Base-by-base conservation (phyloP, 2,329 filamentous ascomycete genomes). In the Sporothrix brunneoviolacea region DNA sequence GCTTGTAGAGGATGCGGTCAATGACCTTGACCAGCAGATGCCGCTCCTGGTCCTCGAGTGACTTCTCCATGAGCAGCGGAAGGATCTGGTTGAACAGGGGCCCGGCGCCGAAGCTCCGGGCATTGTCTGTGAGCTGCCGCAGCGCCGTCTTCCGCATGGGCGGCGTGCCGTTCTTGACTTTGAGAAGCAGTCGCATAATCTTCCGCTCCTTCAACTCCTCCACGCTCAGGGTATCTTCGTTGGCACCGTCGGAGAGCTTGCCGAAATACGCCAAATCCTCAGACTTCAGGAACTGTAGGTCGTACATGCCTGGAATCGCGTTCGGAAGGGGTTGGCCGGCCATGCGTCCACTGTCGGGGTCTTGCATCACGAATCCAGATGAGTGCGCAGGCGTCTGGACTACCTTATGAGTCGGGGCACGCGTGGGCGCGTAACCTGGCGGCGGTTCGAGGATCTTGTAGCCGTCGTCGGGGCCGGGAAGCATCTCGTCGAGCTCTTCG, bases 211-310 rank as follows among this genome's bases (percentile, higher is more conserved):
- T 97, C 47, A 98, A 72, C 62, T 98, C 91, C 43, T 98, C 93
- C 9, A 98, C 90, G 18, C 84, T 91, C 70, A 98, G 80, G 19
- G 83, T 78, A 60, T 91, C 94, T 70, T 98, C 93, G 60, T 97
- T 90, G 22, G 86, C 86, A 33, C 88, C 90, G 64, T 98, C 93
- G 19, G 95, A 91, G 36, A 98, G 80, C 73, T 98, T 97, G 53
- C 91, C 91, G 62, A 98, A 98, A 70, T 98, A 98, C 35, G 88
- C 84, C 90, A 97, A 96, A 68, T 98, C 93, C 67, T 98, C 93
- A 2, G 90, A 82, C 71, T 98, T 98, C 78, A 98, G 95, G 66
- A 97, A 98, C 59, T 96, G 91, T 46, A 98, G 72, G 65, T 98
- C 93, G 35, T 91, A 91, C 44, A 98, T 90, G 35, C 93, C 93